Conservation (phyloP, 441 rosid genomes). For the Mallotus japonicus region DNA sequence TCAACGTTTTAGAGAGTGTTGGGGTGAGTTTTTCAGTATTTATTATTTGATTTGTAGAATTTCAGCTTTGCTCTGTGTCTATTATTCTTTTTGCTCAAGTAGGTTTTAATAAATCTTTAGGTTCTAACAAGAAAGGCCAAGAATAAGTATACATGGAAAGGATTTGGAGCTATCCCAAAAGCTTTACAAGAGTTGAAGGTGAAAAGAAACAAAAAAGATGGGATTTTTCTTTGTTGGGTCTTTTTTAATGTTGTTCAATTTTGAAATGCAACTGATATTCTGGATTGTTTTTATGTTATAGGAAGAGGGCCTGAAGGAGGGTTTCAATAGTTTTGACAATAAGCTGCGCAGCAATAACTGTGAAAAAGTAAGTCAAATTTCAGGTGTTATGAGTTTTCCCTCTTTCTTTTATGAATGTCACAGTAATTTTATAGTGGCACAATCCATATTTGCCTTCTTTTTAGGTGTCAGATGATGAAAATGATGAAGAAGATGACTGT, state of each 20-base stretch:
- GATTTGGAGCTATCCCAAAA: constrained; percentile 72
- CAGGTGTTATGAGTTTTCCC: not conserved
- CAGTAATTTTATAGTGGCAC: not conserved
- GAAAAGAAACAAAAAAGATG: not conserved
- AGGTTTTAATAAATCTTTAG: constrained; percentile 33
- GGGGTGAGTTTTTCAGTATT: constrained; percentile 43
- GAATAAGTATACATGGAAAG: constrained; percentile 89
- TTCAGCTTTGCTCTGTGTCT: not conserved
- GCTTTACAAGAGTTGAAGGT: constrained; percentile 69
- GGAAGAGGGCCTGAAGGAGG: constrained; percentile 63
- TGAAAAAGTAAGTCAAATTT: constrained; percentile 48
- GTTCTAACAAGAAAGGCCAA: constrained; percentile 75
- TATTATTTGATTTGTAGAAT: not conserved
- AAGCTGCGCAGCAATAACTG: constrained; percentile 26
- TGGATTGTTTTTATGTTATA: constrained; percentile 16
- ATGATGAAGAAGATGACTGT: constrained; percentile 45
- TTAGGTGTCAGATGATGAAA: constrained; percentile 61
- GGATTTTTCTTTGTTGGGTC: not conserved
- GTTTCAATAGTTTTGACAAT: constrained; percentile 37
- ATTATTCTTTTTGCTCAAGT: not conserved
- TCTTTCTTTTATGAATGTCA: not conserved
- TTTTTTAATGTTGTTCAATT: not conserved
- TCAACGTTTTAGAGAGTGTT: constrained; percentile 74
- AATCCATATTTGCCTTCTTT: not conserved
- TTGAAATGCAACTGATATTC: not conserved